Base-by-base conservation (phyloP, 805 yeast genomes). In the Candida chauliodis region DNA sequence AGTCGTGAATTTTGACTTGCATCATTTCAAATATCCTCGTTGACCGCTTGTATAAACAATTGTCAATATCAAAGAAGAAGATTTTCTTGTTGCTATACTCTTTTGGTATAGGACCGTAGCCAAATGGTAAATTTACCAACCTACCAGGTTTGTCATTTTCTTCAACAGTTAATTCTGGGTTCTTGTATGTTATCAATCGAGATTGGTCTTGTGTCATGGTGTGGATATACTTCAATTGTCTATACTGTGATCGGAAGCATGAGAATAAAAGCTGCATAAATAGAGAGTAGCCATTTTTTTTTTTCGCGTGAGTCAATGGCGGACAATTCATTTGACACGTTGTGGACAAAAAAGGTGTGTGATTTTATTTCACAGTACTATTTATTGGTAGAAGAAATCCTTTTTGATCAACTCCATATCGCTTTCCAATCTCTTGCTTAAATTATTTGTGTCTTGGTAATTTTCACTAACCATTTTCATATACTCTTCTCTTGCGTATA, bases 61-160 rank as follows among this genome's bases (percentile, higher is more conserved):
- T 91, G 66, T 91, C 99, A 38, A 91, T 88, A 58, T 91, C 99
- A 52, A 91, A 91, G 61, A 80, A 88, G 62, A 93, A 86, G 38
- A 67, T 58, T 40, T 50, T 51, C 37, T 53, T 46, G 49, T 56
- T 47, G n/a, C 31, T 14, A 9, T 43, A 13, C n/a, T 48, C 40
- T 10, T 45, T 13, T 5, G 67, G 66, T 8, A 61, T 15, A 3
- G 69, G 69, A 1, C 69, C 69, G 44, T 47, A 54, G 4, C 69
- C 69, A 37, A 37, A 56, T 8, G 56, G 56, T 21, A 63, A 49
- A 8, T 40, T 38, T 3, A 61, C 69, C 9, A 26, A 26, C 23
- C 36, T 31, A 10, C 61, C 61, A 4, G 49, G 50, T 16, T 30
- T 41, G 3, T 36, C 30, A n/a, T 40, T 41, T 8, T 43, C 37